Evolutionary conservation across 306 rosid genomes (phyloP), one percentile per base, ranked within the genome.

Genomic region (Heteromeles arbutifolia): DNA sequence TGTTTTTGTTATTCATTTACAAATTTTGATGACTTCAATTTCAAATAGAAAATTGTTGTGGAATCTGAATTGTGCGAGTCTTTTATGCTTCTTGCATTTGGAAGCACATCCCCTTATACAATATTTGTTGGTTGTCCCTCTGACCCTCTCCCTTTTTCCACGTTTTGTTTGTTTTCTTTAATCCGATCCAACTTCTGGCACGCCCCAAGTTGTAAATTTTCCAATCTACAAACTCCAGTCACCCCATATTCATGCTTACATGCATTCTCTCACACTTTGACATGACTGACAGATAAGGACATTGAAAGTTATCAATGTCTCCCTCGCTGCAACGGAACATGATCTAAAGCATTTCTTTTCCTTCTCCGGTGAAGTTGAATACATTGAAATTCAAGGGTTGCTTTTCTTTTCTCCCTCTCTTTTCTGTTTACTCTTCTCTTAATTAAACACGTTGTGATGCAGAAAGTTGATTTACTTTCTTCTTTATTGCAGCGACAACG

Each of bases 311-410:
- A 73, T 72, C 67, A 88, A 87, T 80, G 81, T 90, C 71, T 82
- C 96, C 69, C 82, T 75, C 25, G 48, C 74, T 19, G 86, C 86
- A 61, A 77, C 88, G 24, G 86, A 86, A 69, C 76, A 73, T 77
- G 91, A 90, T 77, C 2, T 88, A 67, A 80, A 77, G 81, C 91
- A 88, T 28, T 90, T 90, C 78, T 86, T 88, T 66, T 80, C 90
- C 44, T 90, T 88, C 45, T 84, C 91, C 10, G 93, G 96, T 25
- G 86, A 80, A 67, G 85, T 90, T 39, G 80, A 80, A 21, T 62
- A 74, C 63, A 78, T 90, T 65, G 90, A 90, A 72, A 67, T 85
- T 59, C 71, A 72, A 53, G 79, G 87, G 95, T 87, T 56, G 34
- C 79, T 72, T 6, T 68, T 78, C 25, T 31, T 70, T 43, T 43